Evolutionary conservation across 257 asterid genomes (phyloP), one percentile per base, ranked within the genome.

Genomic region (Solanum peruvianum): DNA sequence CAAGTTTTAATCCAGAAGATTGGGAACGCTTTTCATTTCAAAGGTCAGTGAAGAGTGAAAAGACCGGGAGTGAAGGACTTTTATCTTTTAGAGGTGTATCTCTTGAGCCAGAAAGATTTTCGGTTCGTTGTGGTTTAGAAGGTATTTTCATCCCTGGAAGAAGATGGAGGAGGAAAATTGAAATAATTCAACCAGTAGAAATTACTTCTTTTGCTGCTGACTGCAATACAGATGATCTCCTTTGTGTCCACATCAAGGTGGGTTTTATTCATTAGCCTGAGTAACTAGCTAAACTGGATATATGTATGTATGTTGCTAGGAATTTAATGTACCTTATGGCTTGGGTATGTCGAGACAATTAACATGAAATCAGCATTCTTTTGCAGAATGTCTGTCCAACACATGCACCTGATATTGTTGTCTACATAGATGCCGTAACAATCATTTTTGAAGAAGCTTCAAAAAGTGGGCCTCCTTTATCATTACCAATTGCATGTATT

Each of bases 31-130:
- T 95, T 89, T 95, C 99, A 82, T 93, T 91, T 89, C 92, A 88
- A 86, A 94, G 94, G 89, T 87, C 91, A 72, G 91, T 89, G 70
- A 94, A 88, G 87, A 91, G 90, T 90, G 94, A 92, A 77, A 93
- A 92, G 87, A 90, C 89, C 76, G 93, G 90, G 86, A 88, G 90
- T 64, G 96, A 93, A 88, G 98, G 91, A 85, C 94, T 96, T 88
- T 90, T 95, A 87, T 97, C 99, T 86, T 97, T 96, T 88, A 94
- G 99, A 86, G 99, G 99, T 69, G 98, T 96, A 88, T 93, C 99
- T 58, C 90, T 97, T 89, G 98, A 92, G 88, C 98, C 94, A 41
- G 98, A 96, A 91, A 94, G 99, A 86, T 97, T 96, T 92, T 97
- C 98, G 85, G 98, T 93, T 90, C 93, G 93, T 83, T 96, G 99